Percentiles rank a stretch among this genome's conserved stretches.
Evolutionary conservation across 805 yeast species (phyloP).

Genomic region (Jamesozyma rosinii): DNA sequence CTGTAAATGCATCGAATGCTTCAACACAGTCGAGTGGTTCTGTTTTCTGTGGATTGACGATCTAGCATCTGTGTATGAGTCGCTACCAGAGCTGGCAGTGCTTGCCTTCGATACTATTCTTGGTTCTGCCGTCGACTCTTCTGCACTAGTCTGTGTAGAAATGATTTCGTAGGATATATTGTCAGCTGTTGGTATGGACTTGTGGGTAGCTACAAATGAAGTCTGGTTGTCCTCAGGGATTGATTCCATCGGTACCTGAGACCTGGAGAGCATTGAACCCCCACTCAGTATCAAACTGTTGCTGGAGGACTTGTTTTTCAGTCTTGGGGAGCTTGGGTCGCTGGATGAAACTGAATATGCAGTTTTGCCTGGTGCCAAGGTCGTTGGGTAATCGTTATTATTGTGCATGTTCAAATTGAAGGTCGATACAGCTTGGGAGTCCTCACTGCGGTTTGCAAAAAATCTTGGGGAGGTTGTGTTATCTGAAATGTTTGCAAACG

Average conservation of each 20-base stretch:
- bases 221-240: conserved; percentile 13
- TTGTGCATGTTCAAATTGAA: not conserved
- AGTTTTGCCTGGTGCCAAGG: conserved; percentile 15
- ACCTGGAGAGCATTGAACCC: conserved; percentile 2
- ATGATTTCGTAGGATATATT: conserved; percentile 24
- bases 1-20: conserved; percentile 2
- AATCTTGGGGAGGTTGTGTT: conserved; percentile 26
- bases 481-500: conserved; percentile 33
- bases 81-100: not conserved
- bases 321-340: not conserved
- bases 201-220: not conserved
- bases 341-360: conserved; percentile 1
- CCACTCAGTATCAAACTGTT: not conserved
- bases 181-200: conserved; percentile 25
- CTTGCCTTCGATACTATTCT: conserved; percentile 3
- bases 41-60: not conserved
- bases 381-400: conserved; percentile 10
- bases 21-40: not conserved
- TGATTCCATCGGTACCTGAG: conserved; percentile 9
- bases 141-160: conserved; percentile 8
- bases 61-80: not conserved
- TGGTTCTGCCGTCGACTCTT: not conserved
- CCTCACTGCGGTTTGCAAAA: conserved; percentile 4
- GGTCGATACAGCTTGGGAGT: not conserved
- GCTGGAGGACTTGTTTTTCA: not conserved